Evolutionary conservation across 495 filamentous ascomycete species (phyloP), one percentile per base, ranked within the genome.

Genomic region (Penicilliopsis zonata): DNA sequence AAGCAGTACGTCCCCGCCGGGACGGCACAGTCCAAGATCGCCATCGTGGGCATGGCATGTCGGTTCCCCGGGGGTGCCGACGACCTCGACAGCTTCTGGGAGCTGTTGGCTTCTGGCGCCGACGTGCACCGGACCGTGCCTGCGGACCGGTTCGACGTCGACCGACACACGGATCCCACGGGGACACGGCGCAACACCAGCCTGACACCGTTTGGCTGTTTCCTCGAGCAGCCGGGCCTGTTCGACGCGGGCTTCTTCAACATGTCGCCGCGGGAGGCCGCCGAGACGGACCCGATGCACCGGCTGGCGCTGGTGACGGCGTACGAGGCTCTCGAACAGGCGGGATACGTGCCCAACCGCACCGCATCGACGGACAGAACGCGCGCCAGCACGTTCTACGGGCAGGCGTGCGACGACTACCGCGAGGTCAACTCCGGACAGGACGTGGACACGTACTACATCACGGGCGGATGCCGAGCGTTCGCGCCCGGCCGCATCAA

Each of bases 401-500:
- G 59, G 0, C 51, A 55, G 16, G 37, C 49, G 6, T 39, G 28
- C 24, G 53, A 57, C 28, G 53, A 57, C 33, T 57, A 40, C 12
- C 46, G 49, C 4, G 51, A 52, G 13, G 28, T 50, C 9, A 55
- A 55, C 26, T 28, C 36, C n/a, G 30, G 18, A 0, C 51, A 53
- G 33, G 35, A 51, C 5, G 41, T 52, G 16, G 41, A 33, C 15
- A 47, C 44, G 8, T 55, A 55, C 24, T 37, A 13, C 8, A 36
- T 58, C 4, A 33, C 49, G 7, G 55, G 52, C 7, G 42, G 38
- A 2, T 12, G 20, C 4, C 43, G 55, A 10, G 50, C 48, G 0
- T 59, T 59, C 38, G 55, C 32, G 19, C 36, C 40, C 16, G 33
- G 50, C 2, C 61, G 56, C 73, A 43, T 80, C 67, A 67, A 65